Percentiles rank a stretch among this genome's conserved stretches.
Conservation (phyloP, 345 rosid species). For the Hibiscus syriacus region DNA sequence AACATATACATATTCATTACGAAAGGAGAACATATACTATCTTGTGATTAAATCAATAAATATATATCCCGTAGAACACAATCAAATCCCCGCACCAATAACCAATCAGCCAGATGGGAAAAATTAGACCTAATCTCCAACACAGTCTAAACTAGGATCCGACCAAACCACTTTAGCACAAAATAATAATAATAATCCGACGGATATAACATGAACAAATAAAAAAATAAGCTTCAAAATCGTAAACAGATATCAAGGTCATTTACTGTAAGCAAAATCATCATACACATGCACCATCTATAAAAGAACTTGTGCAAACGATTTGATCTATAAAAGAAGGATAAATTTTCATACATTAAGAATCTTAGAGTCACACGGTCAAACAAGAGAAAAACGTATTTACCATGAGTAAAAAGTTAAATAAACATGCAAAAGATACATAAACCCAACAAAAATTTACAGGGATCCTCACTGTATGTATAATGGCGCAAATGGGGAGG, state of each 20-base stretch:
- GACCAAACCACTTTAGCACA: background rate
- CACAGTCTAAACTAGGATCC: background rate
- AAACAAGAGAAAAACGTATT: background rate
- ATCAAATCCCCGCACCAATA: too few species aligned
- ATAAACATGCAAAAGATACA: conserved; percentile 11
- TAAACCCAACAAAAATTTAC: conserved; percentile 23
- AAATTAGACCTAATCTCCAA: background rate
- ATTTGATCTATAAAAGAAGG: background rate
- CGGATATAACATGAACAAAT: background rate
- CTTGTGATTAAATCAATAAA: too few species aligned
- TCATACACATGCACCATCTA: background rate
- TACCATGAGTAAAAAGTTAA: background rate
- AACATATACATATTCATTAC: too few species aligned
- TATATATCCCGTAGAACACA: too few species aligned
- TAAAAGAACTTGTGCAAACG: background rate
- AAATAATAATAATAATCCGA: background rate
- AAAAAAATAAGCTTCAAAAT: background rate
- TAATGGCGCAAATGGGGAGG: conserved; percentile 25
- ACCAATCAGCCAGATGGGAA: too few species aligned
- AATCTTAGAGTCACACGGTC: conserved; percentile 8
- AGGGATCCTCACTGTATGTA: conserved; percentile 14
- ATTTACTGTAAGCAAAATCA: background rate
- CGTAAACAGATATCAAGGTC: background rate
- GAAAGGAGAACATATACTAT: too few species aligned
- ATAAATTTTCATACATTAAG: conserved; percentile 13